Conservation (phyloP, 306 rosid genomes). For the Cicer yamashitae region DNA sequence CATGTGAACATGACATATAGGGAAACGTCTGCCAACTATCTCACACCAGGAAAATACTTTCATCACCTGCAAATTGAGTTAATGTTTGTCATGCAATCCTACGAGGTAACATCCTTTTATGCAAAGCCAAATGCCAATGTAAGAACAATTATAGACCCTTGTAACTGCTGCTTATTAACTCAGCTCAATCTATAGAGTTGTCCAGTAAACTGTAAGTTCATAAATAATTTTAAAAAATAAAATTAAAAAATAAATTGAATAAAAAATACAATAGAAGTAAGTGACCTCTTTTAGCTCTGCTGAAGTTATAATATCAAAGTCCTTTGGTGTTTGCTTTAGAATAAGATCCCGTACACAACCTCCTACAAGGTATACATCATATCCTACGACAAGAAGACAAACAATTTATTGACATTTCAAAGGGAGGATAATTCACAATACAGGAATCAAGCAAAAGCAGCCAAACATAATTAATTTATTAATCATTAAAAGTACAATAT, state of each 20-base stretch:
- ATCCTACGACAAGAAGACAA: conserved; percentile 44
- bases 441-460: conserved; percentile 12
- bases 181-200: not conserved
- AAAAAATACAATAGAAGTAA: conserved; percentile 17
- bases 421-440: conserved; percentile 16
- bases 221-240: not conserved
- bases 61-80: conserved; percentile 60
- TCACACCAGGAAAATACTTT: conserved; percentile 79
- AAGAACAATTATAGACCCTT: conserved; percentile 23
- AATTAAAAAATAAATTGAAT: not conserved
- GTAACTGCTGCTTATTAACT: not conserved
- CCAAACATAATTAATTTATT: not conserved
- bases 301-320: conserved; percentile 62
- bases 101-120: not conserved
- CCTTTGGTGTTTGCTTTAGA: conserved; percentile 50
- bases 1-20: conserved; percentile 78
- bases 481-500: no score
- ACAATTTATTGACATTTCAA: conserved; percentile 3
- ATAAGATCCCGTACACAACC: conserved; percentile 54
- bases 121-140: conserved; percentile 6
- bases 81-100: conserved; percentile 10
- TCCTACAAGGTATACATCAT: conserved; percentile 54
- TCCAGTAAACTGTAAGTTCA: conserved; percentile 1
- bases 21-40: conserved; percentile 73
- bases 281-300: conserved; percentile 77